phyloP scores from a whole-genome alignment of 1,284 basidiomycete genomes.

The Ganoderma leucocontextum region DNA sequence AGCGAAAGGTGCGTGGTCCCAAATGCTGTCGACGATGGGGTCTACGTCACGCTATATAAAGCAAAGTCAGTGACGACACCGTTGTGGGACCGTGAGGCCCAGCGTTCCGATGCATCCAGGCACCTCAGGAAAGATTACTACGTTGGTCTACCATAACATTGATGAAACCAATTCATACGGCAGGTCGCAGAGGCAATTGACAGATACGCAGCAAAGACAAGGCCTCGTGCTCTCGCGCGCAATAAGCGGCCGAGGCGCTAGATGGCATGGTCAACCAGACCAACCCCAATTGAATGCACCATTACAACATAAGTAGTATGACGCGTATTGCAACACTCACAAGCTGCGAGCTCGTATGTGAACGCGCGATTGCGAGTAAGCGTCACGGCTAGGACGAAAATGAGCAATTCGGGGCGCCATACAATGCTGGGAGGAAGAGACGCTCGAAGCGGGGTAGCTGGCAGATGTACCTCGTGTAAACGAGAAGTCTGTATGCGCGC shows the following conservation, averaged over 20 bases:
- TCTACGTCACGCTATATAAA: background rate
- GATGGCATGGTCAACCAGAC: background rate
- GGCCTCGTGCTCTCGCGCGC: background rate
- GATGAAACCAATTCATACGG: background rate
- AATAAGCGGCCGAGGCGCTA: background rate
- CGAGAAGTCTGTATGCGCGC: background rate
- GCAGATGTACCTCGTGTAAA: background rate
- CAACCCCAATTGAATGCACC: background rate
- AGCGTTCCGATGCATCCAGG: background rate
- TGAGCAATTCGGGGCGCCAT: too few species aligned
- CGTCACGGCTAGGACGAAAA: background rate
- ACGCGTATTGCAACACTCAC: background rate
- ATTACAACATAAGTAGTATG: too few species aligned
- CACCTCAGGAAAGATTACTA: background rate
- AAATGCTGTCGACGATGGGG: background rate
- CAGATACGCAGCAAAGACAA: background rate
- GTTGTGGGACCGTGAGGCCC: conserved; percentile 3
- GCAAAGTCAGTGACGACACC: background rate
- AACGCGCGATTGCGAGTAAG: too few species aligned
- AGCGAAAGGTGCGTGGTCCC: background rate
- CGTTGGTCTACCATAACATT: background rate
- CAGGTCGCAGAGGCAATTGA: background rate
- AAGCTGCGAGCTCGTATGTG: background rate
- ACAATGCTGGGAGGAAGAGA: background rate
- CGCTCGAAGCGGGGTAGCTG: background rate